phyloP scores from a whole-genome alignment of 257 asterid genomes.

The Mitragyna speciosa region DNA sequence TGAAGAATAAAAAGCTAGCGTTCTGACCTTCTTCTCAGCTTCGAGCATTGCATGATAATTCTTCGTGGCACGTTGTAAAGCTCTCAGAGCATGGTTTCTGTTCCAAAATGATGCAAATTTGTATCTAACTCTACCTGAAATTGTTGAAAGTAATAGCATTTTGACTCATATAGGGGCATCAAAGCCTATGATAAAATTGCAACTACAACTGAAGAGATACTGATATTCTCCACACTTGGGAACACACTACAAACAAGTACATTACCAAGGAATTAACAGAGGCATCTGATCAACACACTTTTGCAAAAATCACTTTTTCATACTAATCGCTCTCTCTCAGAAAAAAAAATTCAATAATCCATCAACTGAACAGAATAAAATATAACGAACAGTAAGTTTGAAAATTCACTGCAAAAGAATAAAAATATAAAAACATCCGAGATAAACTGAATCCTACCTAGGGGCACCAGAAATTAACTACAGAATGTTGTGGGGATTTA shows the following conservation, averaged over 20 bases:
- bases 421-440: neutral
- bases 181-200: neutral
- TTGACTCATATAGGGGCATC: neutral
- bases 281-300: too few relatives aligned
- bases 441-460: neutral
- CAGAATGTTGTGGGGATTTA: too few relatives aligned
- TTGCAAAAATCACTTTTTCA: neutral
- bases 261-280: too few relatives aligned
- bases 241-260: too few relatives aligned
- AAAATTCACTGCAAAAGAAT: neutral
- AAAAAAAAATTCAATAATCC: neutral
- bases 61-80: constrained; percentile 61
- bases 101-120: constrained; percentile 99
- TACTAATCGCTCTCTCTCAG: neutral
- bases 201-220: neutral
- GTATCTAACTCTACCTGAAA: constrained; percentile 90
- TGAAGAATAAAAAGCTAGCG: neutral
- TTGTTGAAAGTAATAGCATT: constrained; percentile 18
- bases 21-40: constrained; percentile 83
- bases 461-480: neutral
- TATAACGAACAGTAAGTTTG: neutral
- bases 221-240: too few relatives aligned
- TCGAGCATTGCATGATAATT: constrained; percentile 59
- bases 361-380: neutral
- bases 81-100: constrained; percentile 73